Percentiles rank a stretch among this genome's conserved stretches.
Evolutionary conservation across 2,329 filamentous ascomycete species (phyloP).

Genomic region (Colletotrichum viniferum): DNA sequence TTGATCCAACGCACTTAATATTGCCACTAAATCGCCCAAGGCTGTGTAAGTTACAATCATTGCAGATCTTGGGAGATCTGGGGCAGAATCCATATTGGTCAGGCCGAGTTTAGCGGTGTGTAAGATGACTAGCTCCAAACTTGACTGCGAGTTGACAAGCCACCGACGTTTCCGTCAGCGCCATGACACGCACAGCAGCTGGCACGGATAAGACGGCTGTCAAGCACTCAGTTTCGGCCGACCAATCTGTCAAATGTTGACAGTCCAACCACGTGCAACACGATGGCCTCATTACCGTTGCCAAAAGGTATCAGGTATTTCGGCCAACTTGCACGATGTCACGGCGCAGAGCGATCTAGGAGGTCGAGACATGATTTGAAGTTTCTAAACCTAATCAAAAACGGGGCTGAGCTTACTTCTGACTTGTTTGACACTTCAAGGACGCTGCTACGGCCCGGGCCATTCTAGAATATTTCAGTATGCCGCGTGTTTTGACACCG

Average conservation of each 20-base stretch:
- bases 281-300: neutral
- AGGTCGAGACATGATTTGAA: accelerated
- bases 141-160: neutral
- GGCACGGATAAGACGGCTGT: neutral
- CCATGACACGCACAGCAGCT: neutral
- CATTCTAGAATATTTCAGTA: neutral
- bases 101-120: neutral
- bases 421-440: neutral
- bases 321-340: neutral
- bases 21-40: neutral
- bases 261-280: neutral
- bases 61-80: neutral
- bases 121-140: neutral
- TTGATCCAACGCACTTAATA: neutral
- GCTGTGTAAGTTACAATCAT: neutral
- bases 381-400: neutral
- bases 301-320: neutral
- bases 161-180: neutral
- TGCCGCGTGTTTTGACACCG: neutral
- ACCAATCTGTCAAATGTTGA: neutral
- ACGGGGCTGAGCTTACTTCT: neutral
- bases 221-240: neutral
- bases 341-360: neutral
- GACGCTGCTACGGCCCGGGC: neutral
- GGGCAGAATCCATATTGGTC: accelerated